Evolutionary conservation across 2,329 filamentous ascomycete genomes (phyloP), one percentile per base, ranked within the genome.

Genomic region (Coniosporium tulheliwenetii): DNA sequence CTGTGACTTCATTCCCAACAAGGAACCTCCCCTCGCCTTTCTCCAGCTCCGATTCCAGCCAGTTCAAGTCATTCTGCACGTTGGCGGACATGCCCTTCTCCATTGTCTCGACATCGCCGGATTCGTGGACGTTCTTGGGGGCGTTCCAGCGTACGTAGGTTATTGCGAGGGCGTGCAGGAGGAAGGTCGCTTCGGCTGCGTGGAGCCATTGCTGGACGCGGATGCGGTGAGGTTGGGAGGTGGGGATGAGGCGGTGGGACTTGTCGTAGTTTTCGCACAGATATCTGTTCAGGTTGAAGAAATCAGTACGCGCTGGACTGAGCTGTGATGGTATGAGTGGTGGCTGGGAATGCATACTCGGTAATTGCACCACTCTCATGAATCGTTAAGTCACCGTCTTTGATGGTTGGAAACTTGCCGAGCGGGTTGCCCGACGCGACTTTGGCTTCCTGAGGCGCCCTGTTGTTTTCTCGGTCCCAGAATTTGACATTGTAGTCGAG

Each of bases 341-440:
- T 26, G 19, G 9, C 33, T 34, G 29, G 30, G 38, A 26, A 43
- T 15, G 44, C 59, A 35, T 54, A 67, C 63, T 69, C 64, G 31
- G 56, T 60, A 39, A 69, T 68, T 12, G 61, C 65, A 2, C 64
- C 63, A 44, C 64, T 67, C 50, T 69, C 66, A 34, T 55, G 54
- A 5, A 67, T 43, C 0, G 52, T 50, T n/a, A 64, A 39, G 8
- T 56, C 54, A 7, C 58, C 61, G 47, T 70, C 66, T 37, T 55
- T 54, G 10, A 70, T 47, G 1, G 58, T 57, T 0, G 66, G 67
- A 12, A 64, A 62, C 40, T 68, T 70, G 0, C 64, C 65, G n/a
- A 69, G 46, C 3, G 56, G 48, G 33, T 56, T 65, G 8, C 61
- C 59, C 4, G 58, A 59, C 13, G 52, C 52, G 15, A 56, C 49